Evolutionary conservation across 2,329 filamentous ascomycete genomes (phyloP), one percentile per base, ranked within the genome.

Genomic region (Boeremia lycopersici): DNA sequence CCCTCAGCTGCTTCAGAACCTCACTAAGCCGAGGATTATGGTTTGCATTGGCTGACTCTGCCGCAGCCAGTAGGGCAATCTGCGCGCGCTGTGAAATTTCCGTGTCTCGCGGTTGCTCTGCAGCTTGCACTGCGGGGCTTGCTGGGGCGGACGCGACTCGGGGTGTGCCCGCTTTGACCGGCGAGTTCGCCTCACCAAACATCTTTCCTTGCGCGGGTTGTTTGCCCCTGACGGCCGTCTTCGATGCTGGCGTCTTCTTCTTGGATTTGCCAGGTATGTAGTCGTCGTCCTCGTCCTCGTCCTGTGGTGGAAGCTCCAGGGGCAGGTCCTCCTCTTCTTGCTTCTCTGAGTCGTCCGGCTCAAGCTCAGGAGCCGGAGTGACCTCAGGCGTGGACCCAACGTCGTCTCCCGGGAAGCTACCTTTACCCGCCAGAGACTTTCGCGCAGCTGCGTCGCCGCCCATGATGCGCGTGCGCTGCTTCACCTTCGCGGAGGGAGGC

Each of bases 401-500:
- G 49, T 80, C 79, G 46, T 75, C 73, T 41, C 70, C 69, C 15
- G 63, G 65, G 41, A 68, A 64, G 59, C 74, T 72, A 63, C 76
- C 71, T 62, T 77, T 80, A 62, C 74, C 78, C 52, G 70, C 71
- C 54, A 78, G 55, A 29, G 74, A 64, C 25, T 73, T 74, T 49
- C 78, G 77, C 46, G 76, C 74, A 19, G 60, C 59, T 47, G 62
- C 57, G 39, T 61, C 45, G 19, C 74, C 72, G 40, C 74, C 75
- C 44, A 79, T 76, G 28, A 73, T 71, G 67, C 79, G 82, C 54
- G 81, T 72, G 62, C 82, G 80, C 57, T 79, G 78, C 76, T 86
- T 85, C 61, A 86, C 79, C 70, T 85, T 83, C 42, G 82, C 76
- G 19, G 81, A 82, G 11, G 92, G 92, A 63, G 87, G 81, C 49